Percentiles rank a stretch among this genome's conserved stretches.
Conservation (phyloP, 2,329 filamentous ascomycete genomes). For the Penicillium oxalicum region DNA sequence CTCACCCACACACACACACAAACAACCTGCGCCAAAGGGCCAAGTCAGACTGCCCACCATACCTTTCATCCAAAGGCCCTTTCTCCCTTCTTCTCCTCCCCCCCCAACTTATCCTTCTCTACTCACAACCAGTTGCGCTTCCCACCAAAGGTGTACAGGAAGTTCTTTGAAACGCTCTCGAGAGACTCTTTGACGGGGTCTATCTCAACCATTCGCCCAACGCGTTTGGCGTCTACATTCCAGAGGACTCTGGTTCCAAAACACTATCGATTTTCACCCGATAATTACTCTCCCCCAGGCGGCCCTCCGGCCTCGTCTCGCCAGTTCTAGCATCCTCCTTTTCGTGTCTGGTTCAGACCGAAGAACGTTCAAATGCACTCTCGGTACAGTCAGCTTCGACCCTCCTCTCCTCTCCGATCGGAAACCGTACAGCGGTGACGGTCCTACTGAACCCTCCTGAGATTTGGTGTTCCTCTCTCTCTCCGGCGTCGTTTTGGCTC, state of each 20-base stretch:
- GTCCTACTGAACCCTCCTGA: slow-evolving; percentile 24
- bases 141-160: too few relatives aligned
- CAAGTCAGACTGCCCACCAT: too few relatives aligned
- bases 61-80: too few relatives aligned
- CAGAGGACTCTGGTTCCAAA: background rate
- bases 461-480: slow-evolving; percentile 11
- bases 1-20: too few relatives aligned
- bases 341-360: slow-evolving; percentile 17
- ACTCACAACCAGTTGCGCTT: too few relatives aligned
- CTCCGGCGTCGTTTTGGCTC: slow-evolving; percentile 31
- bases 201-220: too few relatives aligned
- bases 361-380: slow-evolving; percentile 43
- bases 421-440: slow-evolving; percentile 42
- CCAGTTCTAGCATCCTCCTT: background rate
- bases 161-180: too few relatives aligned
- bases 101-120: too few relatives aligned
- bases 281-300: background rate
- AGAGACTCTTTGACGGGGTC: too few relatives aligned
- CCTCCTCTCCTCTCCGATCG: slow-evolving; percentile 39
- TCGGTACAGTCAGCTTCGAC: slow-evolving; percentile 33
- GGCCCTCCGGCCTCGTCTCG: background rate
- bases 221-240: too few relatives aligned
- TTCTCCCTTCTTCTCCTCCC: too few relatives aligned
- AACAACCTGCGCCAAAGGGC: too few relatives aligned
- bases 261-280: slow-evolving; percentile 1